Evolutionary conservation across 2,329 filamentous ascomycete species (phyloP).

Genomic region (Teratosphaeria pseudoeucalypti): DNA sequence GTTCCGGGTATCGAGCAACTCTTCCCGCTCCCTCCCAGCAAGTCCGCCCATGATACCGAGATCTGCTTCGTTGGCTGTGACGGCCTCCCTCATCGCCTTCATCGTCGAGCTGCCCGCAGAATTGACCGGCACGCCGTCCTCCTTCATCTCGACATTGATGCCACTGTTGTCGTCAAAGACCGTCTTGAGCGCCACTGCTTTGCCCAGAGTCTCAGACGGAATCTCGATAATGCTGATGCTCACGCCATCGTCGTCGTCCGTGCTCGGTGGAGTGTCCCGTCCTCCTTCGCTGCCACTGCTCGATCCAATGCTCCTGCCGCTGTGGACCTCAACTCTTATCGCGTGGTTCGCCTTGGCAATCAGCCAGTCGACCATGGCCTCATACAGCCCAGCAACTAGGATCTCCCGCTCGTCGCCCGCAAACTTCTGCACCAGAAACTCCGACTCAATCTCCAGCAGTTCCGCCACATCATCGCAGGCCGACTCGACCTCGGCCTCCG

Average conservation of each 20-base stretch:
- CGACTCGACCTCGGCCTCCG: constrained; percentile 73
- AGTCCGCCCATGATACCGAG: constrained; percentile 63
- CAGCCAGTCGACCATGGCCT: constrained; percentile 91
- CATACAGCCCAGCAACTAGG: constrained; percentile 78
- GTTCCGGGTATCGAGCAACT: constrained; percentile 71
- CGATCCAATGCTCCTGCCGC: constrained; percentile 55
- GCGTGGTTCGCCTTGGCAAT: constrained; percentile 78
- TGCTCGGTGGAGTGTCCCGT: constrained; percentile 50
- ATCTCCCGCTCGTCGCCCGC: constrained; percentile 75
- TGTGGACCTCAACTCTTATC: constrained; percentile 64
- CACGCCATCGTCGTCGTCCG: constrained; percentile 68
- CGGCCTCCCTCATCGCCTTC: constrained; percentile 75
- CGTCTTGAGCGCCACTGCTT: constrained; percentile 77
- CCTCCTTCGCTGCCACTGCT: constrained; percentile 54
- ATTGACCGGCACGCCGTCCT: constrained; percentile 74
- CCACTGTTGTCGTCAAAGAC: constrained; percentile 88
- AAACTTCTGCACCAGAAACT: constrained; percentile 66
- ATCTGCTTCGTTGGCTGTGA: constrained; percentile 66
- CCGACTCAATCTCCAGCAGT: constrained; percentile 76
- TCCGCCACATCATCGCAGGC: constrained; percentile 84
- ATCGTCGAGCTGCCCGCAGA: constrained; percentile 70
- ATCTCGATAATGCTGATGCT: constrained; percentile 82
- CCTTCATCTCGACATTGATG: constrained; percentile 95
- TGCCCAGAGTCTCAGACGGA: constrained; percentile 67
- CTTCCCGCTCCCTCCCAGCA: constrained; percentile 61